Conservation (phyloP, 257 asterid species). For the Ophiorrhiza pumila region DNA sequence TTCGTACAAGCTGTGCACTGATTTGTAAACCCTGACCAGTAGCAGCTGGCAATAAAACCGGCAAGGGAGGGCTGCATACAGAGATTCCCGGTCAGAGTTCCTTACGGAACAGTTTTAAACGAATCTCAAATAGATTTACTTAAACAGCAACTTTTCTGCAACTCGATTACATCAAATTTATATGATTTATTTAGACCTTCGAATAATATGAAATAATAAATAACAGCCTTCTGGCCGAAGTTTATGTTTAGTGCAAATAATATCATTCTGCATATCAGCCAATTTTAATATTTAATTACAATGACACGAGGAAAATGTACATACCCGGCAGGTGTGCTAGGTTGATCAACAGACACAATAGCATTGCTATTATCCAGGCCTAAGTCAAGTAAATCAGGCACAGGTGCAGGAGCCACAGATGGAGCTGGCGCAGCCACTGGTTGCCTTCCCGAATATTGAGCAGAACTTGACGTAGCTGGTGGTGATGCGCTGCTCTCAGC, state of each 20-base stretch:
- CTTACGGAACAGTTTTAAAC: not conserved
- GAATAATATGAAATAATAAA: constrained; percentile 18
- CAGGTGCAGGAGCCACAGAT: constrained; percentile 57
- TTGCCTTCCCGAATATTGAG: constrained; percentile 50
- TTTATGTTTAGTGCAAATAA: not conserved
- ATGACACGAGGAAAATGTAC: constrained; percentile 9
- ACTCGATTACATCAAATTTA: not conserved
- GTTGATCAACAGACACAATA: constrained; percentile 63
- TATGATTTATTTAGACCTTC: not conserved
- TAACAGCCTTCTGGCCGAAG: not conserved
- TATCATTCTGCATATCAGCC: not conserved
- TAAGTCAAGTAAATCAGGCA: constrained; percentile 93
- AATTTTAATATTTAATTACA: not conserved
- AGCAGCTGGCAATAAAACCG: constrained; percentile 69
- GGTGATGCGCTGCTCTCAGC: constrained; percentile 56
- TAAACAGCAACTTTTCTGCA: not conserved
- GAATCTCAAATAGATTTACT: not conserved
- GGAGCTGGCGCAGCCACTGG: constrained; percentile 39
- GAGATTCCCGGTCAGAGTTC: constrained; percentile 6
- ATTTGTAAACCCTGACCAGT: constrained; percentile 94
- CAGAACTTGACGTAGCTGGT: constrained; percentile 53
- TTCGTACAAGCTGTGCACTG: constrained; percentile 79
- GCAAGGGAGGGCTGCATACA: constrained; percentile 79
- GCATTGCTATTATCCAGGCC: constrained; percentile 77
- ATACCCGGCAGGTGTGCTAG: constrained; percentile 62